Evolutionary conservation across 305 asterid genomes (phyloP), one percentile per base, ranked within the genome.

Genomic region (Andrographis paniculata): DNA sequence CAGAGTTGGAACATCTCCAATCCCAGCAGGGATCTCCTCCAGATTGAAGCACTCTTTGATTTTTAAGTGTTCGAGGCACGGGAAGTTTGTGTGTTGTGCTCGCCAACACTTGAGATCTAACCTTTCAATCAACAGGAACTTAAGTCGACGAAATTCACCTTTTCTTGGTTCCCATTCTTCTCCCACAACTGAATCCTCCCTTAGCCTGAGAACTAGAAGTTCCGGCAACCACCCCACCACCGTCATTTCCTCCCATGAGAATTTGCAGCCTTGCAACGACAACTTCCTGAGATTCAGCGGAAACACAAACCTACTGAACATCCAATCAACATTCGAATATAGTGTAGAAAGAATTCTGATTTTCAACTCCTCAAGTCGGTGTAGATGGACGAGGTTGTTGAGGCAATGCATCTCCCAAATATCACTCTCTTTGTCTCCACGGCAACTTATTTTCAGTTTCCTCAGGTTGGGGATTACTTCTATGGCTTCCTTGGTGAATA

Each of bases 141-240:
- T 60, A 30, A 60, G 31, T 3, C 17, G 19, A 19, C n/a, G 21
- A 18, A 60, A 52, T 21, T 52, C 55, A 16, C 60, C 65, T 30
- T 43, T 46, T 7, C 15, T 17, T 17, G 52, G 52, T 9, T 42
- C 18, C 68, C 68, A 62, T 14, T 41, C 13, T 5, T 5, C 27
- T 14, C 58, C 62, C 5, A 15, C n/a, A 11, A 48, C 42, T 11
- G 56, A 14, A 17, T 28, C 0, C 1, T 2, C 2, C 3, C 2
- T 6, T 17, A 62, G 20, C 7, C 33, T 41, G 5, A 62, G 67
- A 5, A 41, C 49, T 41, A 53, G 56, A 14, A 61, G 67, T 17
- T 61, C 21, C 14, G 56, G 57, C 45, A 61, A 42, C 18, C 40
- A 23, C 12, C 56, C 57, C 18, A 54, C 28, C 11, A 9, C 14